Percentiles rank a stretch among this genome's conserved stretches.
phyloP scores from a whole-genome alignment of 371 early-diverging fungal species.

The Batkoa obscura region DNA sequence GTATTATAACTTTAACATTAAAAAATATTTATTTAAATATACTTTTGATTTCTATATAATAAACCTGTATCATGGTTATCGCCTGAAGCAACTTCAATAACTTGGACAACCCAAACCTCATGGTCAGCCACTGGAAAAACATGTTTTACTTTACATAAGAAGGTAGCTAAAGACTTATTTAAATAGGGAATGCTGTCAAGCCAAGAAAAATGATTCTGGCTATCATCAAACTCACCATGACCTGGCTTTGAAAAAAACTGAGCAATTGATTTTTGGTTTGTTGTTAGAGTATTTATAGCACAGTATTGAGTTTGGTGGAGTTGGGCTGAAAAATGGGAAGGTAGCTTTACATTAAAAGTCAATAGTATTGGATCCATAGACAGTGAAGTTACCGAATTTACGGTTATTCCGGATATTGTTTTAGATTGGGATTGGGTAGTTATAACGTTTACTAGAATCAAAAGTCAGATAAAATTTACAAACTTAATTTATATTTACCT shows the following conservation, averaged over 20 bases:
- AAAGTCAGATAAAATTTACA: background rate
- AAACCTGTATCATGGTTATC: no score
- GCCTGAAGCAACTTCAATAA: no score
- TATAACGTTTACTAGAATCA: background rate
- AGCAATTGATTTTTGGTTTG: background rate
- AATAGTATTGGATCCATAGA: conserved; percentile 2
- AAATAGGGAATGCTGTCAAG: background rate
- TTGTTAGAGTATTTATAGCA: background rate
- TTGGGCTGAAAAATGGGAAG: background rate
- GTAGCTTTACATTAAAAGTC: conserved; percentile 1
- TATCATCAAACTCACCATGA: background rate
- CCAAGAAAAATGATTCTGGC: background rate
- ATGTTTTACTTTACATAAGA: background rate
- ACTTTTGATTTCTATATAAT: no score
- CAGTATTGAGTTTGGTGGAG: conserved; percentile 1
- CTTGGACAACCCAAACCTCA: conserved; percentile 6
- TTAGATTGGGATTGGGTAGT: background rate
- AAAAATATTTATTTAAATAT: no score
- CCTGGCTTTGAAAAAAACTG: background rate
- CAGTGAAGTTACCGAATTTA: background rate
- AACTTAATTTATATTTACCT: background rate
- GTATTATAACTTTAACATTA: no score
- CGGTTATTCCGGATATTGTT: background rate
- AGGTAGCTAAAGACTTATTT: background rate
- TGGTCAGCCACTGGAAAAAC: conserved; percentile 2